These are phyloP conservation scores for Solanum clarkiae DNA, from an alignment of 257 asterid genomes.

Conservation along the genomic window DNA sequence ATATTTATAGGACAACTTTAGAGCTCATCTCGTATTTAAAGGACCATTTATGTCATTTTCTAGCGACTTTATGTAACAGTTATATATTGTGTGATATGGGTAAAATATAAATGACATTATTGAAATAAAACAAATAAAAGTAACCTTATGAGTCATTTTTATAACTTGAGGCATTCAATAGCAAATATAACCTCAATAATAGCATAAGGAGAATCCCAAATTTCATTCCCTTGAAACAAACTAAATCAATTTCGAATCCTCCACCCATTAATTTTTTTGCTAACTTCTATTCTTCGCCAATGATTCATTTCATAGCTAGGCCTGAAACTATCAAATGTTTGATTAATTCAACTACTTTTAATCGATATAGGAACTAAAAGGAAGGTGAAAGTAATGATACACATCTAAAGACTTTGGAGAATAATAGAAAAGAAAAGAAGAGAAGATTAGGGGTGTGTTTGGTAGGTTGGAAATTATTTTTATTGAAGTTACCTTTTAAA, in stretches of 20 bases:
- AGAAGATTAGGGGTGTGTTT: background rate
- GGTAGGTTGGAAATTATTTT: background rate
- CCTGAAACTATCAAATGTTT: background rate
- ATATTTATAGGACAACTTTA: background rate
- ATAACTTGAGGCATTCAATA: background rate
- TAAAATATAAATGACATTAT: background rate
- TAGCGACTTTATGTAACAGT: background rate
- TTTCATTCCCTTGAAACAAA: background rate
- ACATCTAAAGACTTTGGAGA: background rate
- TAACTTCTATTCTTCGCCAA: background rate
- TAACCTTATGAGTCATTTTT: background rate
- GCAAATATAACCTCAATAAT: background rate
- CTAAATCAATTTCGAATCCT: background rate
- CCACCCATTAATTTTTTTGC: background rate
- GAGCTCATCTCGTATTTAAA: background rate
- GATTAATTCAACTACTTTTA: background rate
- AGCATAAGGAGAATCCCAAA: background rate
- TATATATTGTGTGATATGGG: background rate
- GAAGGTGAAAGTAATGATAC: background rate
- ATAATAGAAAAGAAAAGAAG: background rate
- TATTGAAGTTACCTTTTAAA: too few relatives aligned
- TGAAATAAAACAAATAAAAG: background rate
- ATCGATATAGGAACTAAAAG: background rate
- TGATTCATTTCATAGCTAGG: background rate
- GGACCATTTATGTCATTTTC: background rate